These are phyloP conservation scores for Cordyceps javanica DNA, from an alignment of 2,329 filamentous ascomycete genomes.

Conservation along the genomic window DNA sequence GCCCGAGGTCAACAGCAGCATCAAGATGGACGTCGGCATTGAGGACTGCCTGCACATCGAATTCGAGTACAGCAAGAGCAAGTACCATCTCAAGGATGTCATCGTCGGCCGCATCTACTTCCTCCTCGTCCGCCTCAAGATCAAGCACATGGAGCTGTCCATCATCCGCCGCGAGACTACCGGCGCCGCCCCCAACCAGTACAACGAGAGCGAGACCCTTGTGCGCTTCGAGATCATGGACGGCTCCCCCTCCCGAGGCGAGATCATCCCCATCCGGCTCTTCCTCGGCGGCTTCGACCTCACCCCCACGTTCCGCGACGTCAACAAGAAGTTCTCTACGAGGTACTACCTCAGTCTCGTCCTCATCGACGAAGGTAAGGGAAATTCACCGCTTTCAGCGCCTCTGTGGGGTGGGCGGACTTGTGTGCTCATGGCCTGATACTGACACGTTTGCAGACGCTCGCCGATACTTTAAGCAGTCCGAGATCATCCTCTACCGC, in stretches of 20 bases:
- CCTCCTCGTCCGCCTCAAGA: constrained; percentile 91
- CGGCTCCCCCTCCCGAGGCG: constrained; percentile 90
- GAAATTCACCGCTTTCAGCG: too few species aligned
- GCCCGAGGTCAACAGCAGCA: constrained; percentile 94
- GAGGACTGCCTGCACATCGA: constrained; percentile 99
- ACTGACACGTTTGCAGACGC: constrained; percentile 56
- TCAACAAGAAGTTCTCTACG: constrained; percentile 99
- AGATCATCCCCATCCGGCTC: constrained; percentile 90
- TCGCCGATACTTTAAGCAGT: constrained; percentile 97
- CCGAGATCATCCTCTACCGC: constrained; percentile 92
- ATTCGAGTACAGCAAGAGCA: constrained; percentile 98
- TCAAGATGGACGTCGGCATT: constrained; percentile 99
- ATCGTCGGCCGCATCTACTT: constrained; percentile 99
- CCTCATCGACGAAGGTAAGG: constrained; percentile 83
- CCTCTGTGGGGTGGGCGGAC: too few species aligned
- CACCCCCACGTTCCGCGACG: constrained; percentile 96
- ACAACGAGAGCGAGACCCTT: constrained; percentile 97
- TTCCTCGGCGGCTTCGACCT: constrained; percentile 97
- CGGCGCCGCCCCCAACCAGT: constrained; percentile 93
- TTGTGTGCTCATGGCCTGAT: neutral
- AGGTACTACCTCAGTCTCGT: constrained; percentile 96
- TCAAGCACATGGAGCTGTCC: constrained; percentile 98
- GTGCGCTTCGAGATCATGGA: constrained; percentile 99
- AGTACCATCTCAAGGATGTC: constrained; percentile 98
- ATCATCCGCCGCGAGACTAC: constrained; percentile 97